Base-by-base conservation (phyloP, 2,329 filamentous ascomycete species). In the Fusarium sp. region DNA sequence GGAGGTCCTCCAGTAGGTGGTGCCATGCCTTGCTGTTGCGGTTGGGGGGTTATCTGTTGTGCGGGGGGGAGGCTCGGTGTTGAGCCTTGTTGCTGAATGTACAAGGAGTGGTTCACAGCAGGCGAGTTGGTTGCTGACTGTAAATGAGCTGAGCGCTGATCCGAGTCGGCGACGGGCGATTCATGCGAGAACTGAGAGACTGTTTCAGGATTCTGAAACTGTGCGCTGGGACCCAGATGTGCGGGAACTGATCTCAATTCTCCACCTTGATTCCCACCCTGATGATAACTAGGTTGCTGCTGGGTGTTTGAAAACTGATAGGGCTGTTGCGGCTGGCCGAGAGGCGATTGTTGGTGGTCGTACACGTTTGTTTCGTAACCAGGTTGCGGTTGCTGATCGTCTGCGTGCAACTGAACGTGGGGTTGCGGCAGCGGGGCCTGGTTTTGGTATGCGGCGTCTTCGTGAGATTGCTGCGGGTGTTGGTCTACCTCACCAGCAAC, bases 161-260 rank as follows among this genome's bases (percentile, higher is more conserved):
- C 86, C 41, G 81, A 80, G 67, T 89, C 87, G 43, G 82, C 80
- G 20, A 84, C 76, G 37, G 85, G 85, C 34, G 88, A 89, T 63
- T 90, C 89, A 82, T 87, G 84, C 75, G 89, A 90, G 71, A 88
- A 76, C 77, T 90, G 88, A 9, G 88, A 90, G 40, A 88, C 78
- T 7, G 88, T 89, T 77, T 90, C 88, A 28, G 87, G 80, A 73
- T 88, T 89, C 59, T 77, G 79, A 54, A 77, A 77, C 56, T 66
- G 78, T 59, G 59, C 48, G 59, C 66, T 72, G 61, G 70, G 78
- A 67, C 72, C 77, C 55, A 80, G 74, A 56, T 82, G 79, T 41
- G 76, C 77, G n/a, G 79, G 74, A 63, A 77, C 77, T 42, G 77
- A 70, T 55, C 76, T 80, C 61, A 79, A 75, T 48, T 78, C 80